Percentiles rank a stretch among this genome's conserved stretches.
Conservation (phyloP, 1,284 basidiomycete genomes). For the Moesziomyces globuligerus region DNA sequence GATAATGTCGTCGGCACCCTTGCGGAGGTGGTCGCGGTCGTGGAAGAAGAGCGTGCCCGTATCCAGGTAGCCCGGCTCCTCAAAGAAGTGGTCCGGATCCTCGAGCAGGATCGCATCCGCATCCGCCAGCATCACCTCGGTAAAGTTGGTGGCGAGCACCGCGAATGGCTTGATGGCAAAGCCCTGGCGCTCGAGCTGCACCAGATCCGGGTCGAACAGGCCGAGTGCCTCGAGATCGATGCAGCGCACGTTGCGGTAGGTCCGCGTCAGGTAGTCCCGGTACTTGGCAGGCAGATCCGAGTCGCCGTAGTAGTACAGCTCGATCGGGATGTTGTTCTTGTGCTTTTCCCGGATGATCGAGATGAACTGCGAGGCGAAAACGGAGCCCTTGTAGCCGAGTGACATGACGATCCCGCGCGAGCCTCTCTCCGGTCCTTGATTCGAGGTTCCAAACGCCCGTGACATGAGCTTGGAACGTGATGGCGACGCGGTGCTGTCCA, state of each 20-base stretch:
- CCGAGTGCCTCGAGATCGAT: slow-evolving; percentile 38
- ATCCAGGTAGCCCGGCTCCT: slow-evolving; percentile 46
- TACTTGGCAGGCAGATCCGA: slow-evolving; percentile 45
- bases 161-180: slow-evolving; percentile 53
- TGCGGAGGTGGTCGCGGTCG: slow-evolving; percentile 45
- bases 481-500: background rate
- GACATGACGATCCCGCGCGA: slow-evolving; percentile 49
- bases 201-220: slow-evolving; percentile 46
- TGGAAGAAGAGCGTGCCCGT: slow-evolving; percentile 54
- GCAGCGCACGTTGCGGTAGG: slow-evolving; percentile 40
- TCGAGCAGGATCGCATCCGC: slow-evolving; percentile 47
- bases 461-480: slow-evolving; percentile 6
- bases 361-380: slow-evolving; percentile 50
- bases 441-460: slow-evolving; percentile 15
- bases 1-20: slow-evolving; percentile 32
- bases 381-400: slow-evolving; percentile 37
- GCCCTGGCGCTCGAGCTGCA: slow-evolving; percentile 43
- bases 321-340: slow-evolving; percentile 42
- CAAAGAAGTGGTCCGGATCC: slow-evolving; percentile 42
- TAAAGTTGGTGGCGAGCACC: slow-evolving; percentile 49
- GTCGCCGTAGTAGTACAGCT: slow-evolving; percentile 54
- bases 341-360: slow-evolving; percentile 45
- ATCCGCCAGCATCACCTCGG: slow-evolving; percentile 51
- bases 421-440: slow-evolving; percentile 4
- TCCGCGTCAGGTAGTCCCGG: slow-evolving; percentile 40